Evolutionary conservation across 2,329 filamentous ascomycete genomes (phyloP), one percentile per base, ranked within the genome.

Genomic region (Torrubiella hemipterigena): DNA sequence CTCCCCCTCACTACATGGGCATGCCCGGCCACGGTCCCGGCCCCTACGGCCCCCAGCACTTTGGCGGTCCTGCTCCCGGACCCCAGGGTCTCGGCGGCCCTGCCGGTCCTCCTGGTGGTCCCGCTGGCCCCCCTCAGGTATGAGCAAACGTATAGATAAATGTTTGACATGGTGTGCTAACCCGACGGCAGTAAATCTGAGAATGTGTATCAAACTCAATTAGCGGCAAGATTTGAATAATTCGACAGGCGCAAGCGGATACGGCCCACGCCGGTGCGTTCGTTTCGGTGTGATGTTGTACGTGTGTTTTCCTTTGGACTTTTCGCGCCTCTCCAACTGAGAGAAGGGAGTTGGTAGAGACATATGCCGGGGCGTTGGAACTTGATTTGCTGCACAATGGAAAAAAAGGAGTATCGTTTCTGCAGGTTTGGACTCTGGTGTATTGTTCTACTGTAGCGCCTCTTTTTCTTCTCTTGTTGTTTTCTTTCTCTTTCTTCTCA

Each of bases 1-100:
- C 66, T 28, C 67, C 67, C 25, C 67, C 67, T 37, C 67, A 70
- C 51, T 71, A 69, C 55, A 64, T 67, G 52, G 58, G 58, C 35
- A 61, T 63, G 55, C 59, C 59, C 32, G 53, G 52, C 36, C 60
- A 62, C 36, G 56, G 50, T 30, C 58, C 60, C 42, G 61, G 58
- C 30, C 56, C 55, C 31, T 63, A 61, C 34, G 63, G 59, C 14
- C 59, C 61, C 38, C 58, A 56, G 41, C 62, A 62, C 39, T 67
- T 65, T 45, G 61, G 61, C 31, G 62, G 58, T 39, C 56, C 55
- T 41, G 52, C 53, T 34, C 56, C 56, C 29, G 56, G 51, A 18
- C 58, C 60, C 14, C 62, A 64, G 43, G 61, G 59, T 22, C 58
- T 45, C 47, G 52, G 30, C 52, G 59, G 52, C 21, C 53, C 52